Evolutionary conservation across 169 alveolate genomes (phyloP), one percentile per base, ranked within the genome.

Genomic region (Babesia divergens): DNA sequence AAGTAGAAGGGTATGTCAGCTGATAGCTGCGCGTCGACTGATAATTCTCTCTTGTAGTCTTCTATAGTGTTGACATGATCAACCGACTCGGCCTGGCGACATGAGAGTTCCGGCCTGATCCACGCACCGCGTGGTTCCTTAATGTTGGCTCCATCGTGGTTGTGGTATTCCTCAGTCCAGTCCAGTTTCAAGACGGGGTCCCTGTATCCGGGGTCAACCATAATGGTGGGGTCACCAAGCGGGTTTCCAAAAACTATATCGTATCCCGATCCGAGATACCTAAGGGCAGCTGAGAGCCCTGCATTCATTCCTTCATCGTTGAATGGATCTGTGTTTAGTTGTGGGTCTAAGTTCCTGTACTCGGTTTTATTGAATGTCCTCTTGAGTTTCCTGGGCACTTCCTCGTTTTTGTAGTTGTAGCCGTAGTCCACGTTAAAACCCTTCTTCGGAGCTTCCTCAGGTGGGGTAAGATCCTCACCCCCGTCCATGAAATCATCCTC

Each of bases 171-270:
- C 13, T 50, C 70, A 16, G 38, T 40, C 86, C 86, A 86, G 35
- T 74, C 65, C 43, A 91, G 67, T 38, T 79, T 72, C 7, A 91
- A 70, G n/a, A 89, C 89, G 11, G 95, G 95, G 34, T 86, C 75
- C 29, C 93, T 82, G 51, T 84, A 84, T 14, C 95, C 95, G 13
- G 92, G 95, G 65, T 91, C 95, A 0, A 89, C 86, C 89, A 86
- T 91, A 28, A 87, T 49, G 7, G 55, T 56, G 9, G 94, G 93
- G 55, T 91, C 95, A 1, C 95, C 95, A 14, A 89, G 82, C 7
- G 95, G 95, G 59, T 91, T 91, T 1, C 95, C 95, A 70, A 74
- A 77, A 28, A 91, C 70, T 34, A 75, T 68, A 49, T 91, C 95
- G 55, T 91, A 91, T 13, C 95, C 95, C 14, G 84, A 70, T 7